Percentiles rank a stretch among this genome's conserved stretches.
Conservation (phyloP, 2,329 filamentous ascomycete genomes). For the Ophiocordyceps unilateralis region DNA sequence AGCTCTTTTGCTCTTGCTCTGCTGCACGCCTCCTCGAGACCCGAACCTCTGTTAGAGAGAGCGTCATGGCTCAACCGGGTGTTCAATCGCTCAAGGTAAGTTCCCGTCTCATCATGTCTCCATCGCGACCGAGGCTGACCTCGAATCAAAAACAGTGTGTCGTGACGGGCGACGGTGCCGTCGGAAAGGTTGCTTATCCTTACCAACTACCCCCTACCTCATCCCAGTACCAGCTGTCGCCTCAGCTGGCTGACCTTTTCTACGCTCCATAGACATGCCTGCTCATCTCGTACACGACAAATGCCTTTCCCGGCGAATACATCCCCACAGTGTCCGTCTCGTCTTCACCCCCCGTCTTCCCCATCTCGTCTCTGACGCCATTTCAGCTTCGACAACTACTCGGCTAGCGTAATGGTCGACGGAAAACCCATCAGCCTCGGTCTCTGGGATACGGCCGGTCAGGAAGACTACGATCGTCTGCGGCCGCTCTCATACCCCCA, state of each 20-base stretch:
- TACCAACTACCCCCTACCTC: background rate
- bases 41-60: background rate
- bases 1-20: background rate
- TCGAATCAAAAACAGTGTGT: constrained; percentile 51
- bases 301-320: constrained; percentile 99
- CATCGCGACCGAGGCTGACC: constrained; percentile 7
- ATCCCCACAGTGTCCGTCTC: constrained; percentile 86
- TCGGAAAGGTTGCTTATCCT: constrained; percentile 62
- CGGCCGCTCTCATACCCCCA: constrained; percentile 93
- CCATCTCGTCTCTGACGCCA: background rate
- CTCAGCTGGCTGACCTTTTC: constrained; percentile 11
- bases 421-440: constrained; percentile 94
- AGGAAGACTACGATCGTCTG: constrained; percentile 95
- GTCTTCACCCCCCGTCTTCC: background rate
- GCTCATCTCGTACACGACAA: constrained; percentile 97
- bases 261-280: constrained; percentile 69
- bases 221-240: too few relatives aligned
- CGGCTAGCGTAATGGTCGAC: constrained; percentile 97
- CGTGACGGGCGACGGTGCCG: constrained; percentile 96
- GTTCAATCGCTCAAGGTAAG: constrained; percentile 80
- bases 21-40: background rate
- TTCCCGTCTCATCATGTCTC: constrained; percentile 3
- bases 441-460: constrained; percentile 95
- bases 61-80: constrained; percentile 53
- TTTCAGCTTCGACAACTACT: constrained; percentile 90